Evolutionary conservation across 495 filamentous ascomycete genomes (phyloP).

Genomic region (Neurospora tetrasperma): DNA sequence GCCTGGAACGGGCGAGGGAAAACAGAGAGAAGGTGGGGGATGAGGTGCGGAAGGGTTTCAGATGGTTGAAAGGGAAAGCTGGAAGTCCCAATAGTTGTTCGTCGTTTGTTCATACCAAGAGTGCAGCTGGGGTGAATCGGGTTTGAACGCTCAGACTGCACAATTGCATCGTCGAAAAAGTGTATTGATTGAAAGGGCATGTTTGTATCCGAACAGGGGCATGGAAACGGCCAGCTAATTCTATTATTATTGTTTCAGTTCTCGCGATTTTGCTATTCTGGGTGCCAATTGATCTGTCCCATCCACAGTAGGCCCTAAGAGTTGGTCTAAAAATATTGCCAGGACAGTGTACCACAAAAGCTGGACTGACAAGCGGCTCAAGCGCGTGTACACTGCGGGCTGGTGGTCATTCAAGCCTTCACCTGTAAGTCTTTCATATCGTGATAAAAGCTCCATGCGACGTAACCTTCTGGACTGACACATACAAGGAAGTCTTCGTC

Average conservation of each 20-base stretch:
- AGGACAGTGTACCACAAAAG: background rate
- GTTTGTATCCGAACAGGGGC: background rate
- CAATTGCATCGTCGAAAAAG: background rate
- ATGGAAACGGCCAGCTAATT: background rate
- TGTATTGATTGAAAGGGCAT: background rate
- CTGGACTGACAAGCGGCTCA: background rate
- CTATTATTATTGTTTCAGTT: background rate
- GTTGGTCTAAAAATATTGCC: background rate
- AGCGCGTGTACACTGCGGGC: background rate
- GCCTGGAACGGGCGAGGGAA: conserved; percentile 25
- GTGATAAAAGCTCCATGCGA: conserved; percentile 10
- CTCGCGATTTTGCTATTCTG: background rate
- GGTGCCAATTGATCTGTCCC: background rate
- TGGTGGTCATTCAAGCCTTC: background rate
- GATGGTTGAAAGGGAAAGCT: conserved; percentile 10
- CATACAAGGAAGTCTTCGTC: conserved; percentile 8
- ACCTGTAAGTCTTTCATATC: background rate
- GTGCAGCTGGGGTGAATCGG: background rate
- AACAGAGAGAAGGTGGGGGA: conserved; percentile 20
- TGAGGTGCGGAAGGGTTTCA: conserved; percentile 4
- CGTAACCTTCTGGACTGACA: background rate
- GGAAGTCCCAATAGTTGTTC: background rate
- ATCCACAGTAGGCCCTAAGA: background rate
- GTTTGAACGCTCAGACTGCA: background rate
- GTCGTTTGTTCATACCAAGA: background rate